These are phyloP conservation scores for Phytopythium delawarense DNA, from an alignment of 352 stramenopile genomes.

Conservation along the genomic window DNA sequence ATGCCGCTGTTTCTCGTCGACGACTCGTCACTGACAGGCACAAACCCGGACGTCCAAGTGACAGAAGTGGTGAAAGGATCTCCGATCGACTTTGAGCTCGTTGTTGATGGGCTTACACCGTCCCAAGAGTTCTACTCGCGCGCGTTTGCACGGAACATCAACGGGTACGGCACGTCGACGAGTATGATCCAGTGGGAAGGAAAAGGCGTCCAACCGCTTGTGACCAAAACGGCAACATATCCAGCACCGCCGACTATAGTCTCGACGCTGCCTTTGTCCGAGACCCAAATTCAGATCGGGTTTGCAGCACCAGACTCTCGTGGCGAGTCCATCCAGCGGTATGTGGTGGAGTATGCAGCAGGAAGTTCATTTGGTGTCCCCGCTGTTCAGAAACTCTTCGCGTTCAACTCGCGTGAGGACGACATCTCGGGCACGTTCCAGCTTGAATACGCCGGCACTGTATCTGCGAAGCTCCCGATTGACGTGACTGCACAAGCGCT, in stretches of 20 bases:
- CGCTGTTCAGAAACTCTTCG: constrained; percentile 43
- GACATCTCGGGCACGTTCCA: constrained; percentile 65
- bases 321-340: constrained; percentile 39
- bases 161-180: constrained; percentile 60
- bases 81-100: constrained; percentile 54
- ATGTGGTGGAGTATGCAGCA: constrained; percentile 54
- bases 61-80: constrained; percentile 59
- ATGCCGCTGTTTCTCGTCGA: constrained; percentile 47
- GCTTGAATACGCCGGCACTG: constrained; percentile 53
- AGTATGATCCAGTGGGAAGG: constrained; percentile 54
- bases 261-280: constrained; percentile 47
- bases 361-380: constrained; percentile 41
- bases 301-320: constrained; percentile 26
- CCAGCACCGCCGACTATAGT: constrained; percentile 37
- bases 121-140: constrained; percentile 56
- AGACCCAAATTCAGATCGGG: constrained; percentile 38
- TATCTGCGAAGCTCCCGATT: constrained; percentile 43
- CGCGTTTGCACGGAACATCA: constrained; percentile 59
- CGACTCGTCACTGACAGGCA: constrained; percentile 36
- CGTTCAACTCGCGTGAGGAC: constrained; percentile 39
- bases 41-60: constrained; percentile 31
- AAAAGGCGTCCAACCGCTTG: constrained; percentile 46
- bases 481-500: constrained; percentile 42
- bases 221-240: constrained; percentile 26
- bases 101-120: constrained; percentile 41